Evolutionary conservation across 139 green algal species (phyloP), one percentile per base, ranked within the genome.

Genomic region (Eudorina sp.): DNA sequence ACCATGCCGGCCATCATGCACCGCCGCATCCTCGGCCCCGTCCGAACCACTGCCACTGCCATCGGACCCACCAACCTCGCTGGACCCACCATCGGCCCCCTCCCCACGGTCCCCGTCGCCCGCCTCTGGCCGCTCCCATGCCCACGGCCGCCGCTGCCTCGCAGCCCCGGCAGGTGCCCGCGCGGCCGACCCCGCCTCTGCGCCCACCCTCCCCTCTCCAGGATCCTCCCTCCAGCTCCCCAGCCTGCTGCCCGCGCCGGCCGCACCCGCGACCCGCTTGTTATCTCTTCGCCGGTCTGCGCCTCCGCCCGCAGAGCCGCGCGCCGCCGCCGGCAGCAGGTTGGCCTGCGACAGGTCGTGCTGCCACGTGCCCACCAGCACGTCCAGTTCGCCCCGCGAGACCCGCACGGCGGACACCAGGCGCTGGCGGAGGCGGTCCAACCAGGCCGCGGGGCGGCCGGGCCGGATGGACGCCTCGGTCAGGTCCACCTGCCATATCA

Each of bases 341-440:
- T 89, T 90, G 0, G 88, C 89, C 79, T 98, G 96, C n/a, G 94
- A 92, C 48, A 97, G 53, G 82, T 98, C 96, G 86, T 98, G 96
- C 76, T 93, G 80, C 96, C 96, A 98, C 60, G 89, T 97, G 84
- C 96, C 94, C 53, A 86, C 90, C 51, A 92, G 76, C 40, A 92
- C 82, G n/a, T 16, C 43, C 45, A 93, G 74, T 11, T 40, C 18
- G 0, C 70, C 74, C 5, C 23, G 21, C 21, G 89, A 94, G 1
- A 3, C 36, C 0, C 3, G 31, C n/a, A 96, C 92, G 0, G 81
- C 77, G 1, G 58, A 72, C 41, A 96, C 29, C 58, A 97, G 53
- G 0, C 88, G 89, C 8, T 88, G 4, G 43, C 86, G 74, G 70
- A 98, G 66, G 18, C 62, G 55, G 0, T 41, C 62, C 45, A 90